Percentiles rank a stretch among this genome's conserved stretches.
Conservation (phyloP, 2,329 filamentous ascomycete genomes). For the Celoporthe dispersa region DNA sequence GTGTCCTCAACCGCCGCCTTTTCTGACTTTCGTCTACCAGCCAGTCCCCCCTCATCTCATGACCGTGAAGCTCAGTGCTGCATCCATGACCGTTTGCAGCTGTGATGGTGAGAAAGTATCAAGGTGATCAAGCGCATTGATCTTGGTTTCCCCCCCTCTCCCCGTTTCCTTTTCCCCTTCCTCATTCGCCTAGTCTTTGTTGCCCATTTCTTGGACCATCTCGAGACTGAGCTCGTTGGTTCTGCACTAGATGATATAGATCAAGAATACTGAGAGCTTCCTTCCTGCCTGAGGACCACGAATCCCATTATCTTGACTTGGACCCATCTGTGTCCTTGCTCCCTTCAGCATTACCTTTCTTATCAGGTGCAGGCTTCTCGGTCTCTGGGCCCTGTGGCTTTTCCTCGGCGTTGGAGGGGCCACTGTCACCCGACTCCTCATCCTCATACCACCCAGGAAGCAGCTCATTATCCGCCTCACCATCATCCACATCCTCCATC, state of each 20-base stretch:
- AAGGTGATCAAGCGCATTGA: background rate
- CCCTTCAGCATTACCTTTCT: background rate
- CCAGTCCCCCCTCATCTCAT: background rate
- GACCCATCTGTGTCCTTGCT: background rate
- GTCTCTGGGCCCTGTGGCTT: background rate
- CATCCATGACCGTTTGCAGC: background rate
- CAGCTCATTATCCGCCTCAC: slow-evolving; percentile 49
- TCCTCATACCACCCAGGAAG: slow-evolving; percentile 44
- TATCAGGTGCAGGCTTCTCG: background rate
- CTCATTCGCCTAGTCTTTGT: background rate
- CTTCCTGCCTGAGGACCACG: too few relatives aligned
- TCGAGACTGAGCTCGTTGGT: background rate
- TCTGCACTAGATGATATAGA: background rate
- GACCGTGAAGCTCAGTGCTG: background rate
- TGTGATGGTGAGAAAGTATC: background rate
- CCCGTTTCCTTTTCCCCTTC: too few relatives aligned
- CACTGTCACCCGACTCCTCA: slow-evolving; percentile 32
- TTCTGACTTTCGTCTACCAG: background rate
- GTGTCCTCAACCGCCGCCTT: background rate
- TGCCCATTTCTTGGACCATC: background rate
- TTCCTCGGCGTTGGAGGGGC: slow-evolving; percentile 7
- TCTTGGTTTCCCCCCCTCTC: background rate
- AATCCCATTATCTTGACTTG: background rate
- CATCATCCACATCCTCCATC: slow-evolving; percentile 43
- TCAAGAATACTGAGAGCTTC: background rate